Conservation (phyloP, 495 filamentous ascomycete genomes). For the Penicillium herquei region DNA sequence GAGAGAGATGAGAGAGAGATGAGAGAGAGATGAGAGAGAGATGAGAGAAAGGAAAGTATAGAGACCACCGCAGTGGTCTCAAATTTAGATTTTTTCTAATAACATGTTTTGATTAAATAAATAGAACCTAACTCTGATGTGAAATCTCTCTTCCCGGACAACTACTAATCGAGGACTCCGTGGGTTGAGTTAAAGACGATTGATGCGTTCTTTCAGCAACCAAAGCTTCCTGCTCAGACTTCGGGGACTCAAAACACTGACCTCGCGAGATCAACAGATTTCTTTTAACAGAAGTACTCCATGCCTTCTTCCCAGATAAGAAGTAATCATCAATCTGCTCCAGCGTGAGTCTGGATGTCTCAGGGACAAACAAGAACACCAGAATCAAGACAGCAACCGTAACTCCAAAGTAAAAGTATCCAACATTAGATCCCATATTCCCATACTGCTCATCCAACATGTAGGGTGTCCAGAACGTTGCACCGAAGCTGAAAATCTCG, state of each 20-base stretch:
- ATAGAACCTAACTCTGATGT: too few relatives aligned
- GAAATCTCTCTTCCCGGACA: too few relatives aligned
- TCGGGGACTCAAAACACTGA: neutral
- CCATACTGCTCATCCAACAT: constrained; percentile 26
- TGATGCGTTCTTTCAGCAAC: neutral
- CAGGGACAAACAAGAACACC: constrained; percentile 24
- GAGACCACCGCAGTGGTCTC: too few relatives aligned
- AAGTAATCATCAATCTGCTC: constrained; percentile 31
- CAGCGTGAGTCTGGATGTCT: constrained; percentile 25
- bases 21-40: too few relatives aligned
- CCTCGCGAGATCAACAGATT: constrained; percentile 15
- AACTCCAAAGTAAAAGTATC: constrained; percentile 29
- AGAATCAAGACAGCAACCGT: constrained; percentile 16
- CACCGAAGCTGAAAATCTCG: constrained; percentile 26
- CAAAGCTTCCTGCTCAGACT: neutral
- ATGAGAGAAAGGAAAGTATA: too few relatives aligned
- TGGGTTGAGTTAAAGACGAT: neutral
- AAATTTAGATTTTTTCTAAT: too few relatives aligned
- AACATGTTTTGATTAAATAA: too few relatives aligned
- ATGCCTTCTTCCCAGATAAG: constrained; percentile 19
- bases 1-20: too few relatives aligned
- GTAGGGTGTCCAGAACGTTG: constrained; percentile 30
- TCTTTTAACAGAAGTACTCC: constrained; percentile 20
- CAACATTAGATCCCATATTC: constrained; percentile 29
- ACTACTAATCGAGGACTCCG: neutral